Evolutionary conservation across 2,329 filamentous ascomycete genomes (phyloP).

Genomic region (Botrytis fragariae): DNA sequence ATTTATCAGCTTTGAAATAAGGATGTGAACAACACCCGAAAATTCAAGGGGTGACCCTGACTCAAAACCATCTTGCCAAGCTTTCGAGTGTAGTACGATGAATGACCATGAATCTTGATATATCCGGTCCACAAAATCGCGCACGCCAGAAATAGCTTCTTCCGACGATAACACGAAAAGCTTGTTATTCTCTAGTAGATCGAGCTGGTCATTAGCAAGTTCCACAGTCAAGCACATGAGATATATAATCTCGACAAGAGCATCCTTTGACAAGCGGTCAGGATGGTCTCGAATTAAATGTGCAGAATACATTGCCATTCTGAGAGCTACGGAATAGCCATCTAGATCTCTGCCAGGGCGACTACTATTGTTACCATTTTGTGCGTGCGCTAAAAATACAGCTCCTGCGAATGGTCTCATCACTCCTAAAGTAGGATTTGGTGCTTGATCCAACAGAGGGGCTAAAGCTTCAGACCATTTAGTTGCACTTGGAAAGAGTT

Average conservation of each 20-base stretch:
- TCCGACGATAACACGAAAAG: slow-evolving; percentile 48
- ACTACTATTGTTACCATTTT: slow-evolving; percentile 29
- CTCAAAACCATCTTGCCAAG: slow-evolving; percentile 41
- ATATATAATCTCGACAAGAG: slow-evolving; percentile 51
- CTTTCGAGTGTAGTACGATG: slow-evolving; percentile 43
- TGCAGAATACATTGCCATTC: slow-evolving; percentile 70
- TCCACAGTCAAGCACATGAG: slow-evolving; percentile 51
- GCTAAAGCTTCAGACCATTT: slow-evolving; percentile 65
- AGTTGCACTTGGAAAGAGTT: slow-evolving; percentile 60
- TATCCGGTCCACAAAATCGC: slow-evolving; percentile 1
- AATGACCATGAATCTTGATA: slow-evolving; percentile 18
- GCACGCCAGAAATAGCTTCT: slow-evolving; percentile 35
- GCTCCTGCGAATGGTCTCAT: slow-evolving; percentile 70
- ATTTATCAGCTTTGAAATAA: slow-evolving; percentile 48
- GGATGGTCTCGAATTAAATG: slow-evolving; percentile 52
- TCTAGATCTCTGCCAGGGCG: slow-evolving; percentile 56
- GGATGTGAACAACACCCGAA: slow-evolving; percentile 42
- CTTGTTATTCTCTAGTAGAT: slow-evolving; percentile 44
- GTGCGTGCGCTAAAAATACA: slow-evolving; percentile 57
- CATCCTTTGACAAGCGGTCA: slow-evolving; percentile 42
- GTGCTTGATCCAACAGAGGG: slow-evolving; percentile 50
- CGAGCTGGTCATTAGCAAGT: slow-evolving; percentile 53
- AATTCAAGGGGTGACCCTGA: slow-evolving; percentile 27
- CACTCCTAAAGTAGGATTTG: slow-evolving; percentile 66
- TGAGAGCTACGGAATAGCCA: slow-evolving; percentile 68